These are phyloP conservation scores for Fragilaria radians DNA, from an alignment of 108 stramenopile genomes.

Conservation along the genomic window DNA sequence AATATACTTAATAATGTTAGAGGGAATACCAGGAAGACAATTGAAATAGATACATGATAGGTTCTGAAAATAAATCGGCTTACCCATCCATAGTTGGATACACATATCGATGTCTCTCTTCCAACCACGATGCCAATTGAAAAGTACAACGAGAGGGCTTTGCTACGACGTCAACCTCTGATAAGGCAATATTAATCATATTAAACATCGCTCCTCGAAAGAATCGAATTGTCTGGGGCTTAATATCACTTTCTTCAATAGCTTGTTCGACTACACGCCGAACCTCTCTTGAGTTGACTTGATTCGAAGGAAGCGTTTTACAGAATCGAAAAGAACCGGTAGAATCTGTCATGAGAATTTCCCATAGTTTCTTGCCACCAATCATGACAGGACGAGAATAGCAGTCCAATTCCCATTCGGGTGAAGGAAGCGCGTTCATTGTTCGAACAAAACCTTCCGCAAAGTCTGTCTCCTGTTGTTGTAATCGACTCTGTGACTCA, in stretches of 20 bases:
- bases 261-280: slow-evolving; percentile 77
- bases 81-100: slow-evolving; percentile 86
- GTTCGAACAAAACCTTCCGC: slow-evolving; percentile 3
- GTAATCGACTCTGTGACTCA: too few species aligned
- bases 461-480: too few species aligned
- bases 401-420: slow-evolving; percentile 88
- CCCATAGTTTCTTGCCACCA: slow-evolving; percentile 91
- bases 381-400: slow-evolving; percentile 88
- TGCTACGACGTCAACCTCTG: slow-evolving; percentile 73
- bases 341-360: slow-evolving; percentile 87
- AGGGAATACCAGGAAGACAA: not conserved
- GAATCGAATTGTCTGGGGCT: slow-evolving; percentile 81
- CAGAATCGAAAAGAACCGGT: slow-evolving; percentile 67
- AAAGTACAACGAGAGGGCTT: slow-evolving; percentile 87
- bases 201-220: slow-evolving; percentile 98
- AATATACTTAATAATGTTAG: not conserved
- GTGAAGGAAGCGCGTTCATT: slow-evolving; percentile 18
- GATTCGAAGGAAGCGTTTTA: slow-evolving; percentile 62
- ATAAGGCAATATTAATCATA: slow-evolving; percentile 89
- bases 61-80: slow-evolving; percentile 7
- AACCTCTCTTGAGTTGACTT: slow-evolving; percentile 90
- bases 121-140: slow-evolving; percentile 86
- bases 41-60: not conserved
- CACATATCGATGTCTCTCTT: slow-evolving; percentile 78
- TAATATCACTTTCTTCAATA: slow-evolving; percentile 71